These are phyloP conservation scores for Polytrichum commune DNA, from an alignment of 225 moss, liverwort and hornwort genomes.

Conservation along the genomic window DNA sequence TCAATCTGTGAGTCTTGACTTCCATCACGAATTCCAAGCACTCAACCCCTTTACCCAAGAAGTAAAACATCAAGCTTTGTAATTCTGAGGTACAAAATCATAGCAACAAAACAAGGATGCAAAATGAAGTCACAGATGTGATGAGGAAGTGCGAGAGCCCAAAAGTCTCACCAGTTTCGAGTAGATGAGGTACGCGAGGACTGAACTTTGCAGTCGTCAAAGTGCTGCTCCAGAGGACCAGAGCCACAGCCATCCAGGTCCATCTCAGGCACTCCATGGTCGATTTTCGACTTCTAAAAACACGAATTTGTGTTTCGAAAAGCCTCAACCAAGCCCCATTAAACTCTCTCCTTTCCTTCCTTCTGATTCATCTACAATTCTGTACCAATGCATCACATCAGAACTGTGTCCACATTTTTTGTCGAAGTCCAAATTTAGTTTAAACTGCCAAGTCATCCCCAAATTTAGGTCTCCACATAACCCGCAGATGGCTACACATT, in stretches of 20 bases:
- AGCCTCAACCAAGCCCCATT: constrained; percentile 32
- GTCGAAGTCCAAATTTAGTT: too few relatives aligned
- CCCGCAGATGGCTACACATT: too few relatives aligned
- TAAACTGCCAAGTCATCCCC: too few relatives aligned
- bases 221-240: constrained; percentile 36
- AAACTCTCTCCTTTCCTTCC: constrained; percentile 6
- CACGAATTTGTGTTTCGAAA: constrained; percentile 13
- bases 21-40: too few relatives aligned
- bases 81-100: too few relatives aligned
- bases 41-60: too few relatives aligned
- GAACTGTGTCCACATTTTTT: too few relatives aligned
- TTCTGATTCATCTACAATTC: constrained; percentile 4
- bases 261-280: constrained; percentile 31
- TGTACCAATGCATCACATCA: too few relatives aligned
- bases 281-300: constrained; percentile 1
- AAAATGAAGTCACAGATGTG: constrained; percentile 10
- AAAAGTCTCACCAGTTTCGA: constrained; percentile 34
- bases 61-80: too few relatives aligned
- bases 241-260: constrained; percentile 24
- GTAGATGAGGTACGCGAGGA: constrained; percentile 38
- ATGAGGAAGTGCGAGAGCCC: constrained; percentile 2
- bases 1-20: too few relatives aligned
- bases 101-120: too few relatives aligned
- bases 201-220: constrained; percentile 41
- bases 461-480: too few relatives aligned